Conservation (phyloP, 768 basidiomycete genomes). For the Termitomyces sp. region DNA sequence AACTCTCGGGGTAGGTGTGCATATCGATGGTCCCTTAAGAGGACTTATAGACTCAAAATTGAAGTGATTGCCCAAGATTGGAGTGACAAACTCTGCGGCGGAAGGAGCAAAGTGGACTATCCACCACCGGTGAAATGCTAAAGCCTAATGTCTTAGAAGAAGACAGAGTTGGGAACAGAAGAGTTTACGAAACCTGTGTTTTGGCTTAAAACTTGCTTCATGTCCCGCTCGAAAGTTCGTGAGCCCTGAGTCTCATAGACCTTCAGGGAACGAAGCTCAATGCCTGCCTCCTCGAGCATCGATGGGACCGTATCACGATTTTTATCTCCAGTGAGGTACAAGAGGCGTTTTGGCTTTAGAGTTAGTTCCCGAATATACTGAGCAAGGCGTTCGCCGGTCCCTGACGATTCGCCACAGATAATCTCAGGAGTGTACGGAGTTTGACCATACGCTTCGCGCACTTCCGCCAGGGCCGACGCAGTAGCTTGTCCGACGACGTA, state of each 20-base stretch:
- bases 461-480: conserved; percentile 37
- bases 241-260: conserved; percentile 71
- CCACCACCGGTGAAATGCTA: conserved; percentile 48
- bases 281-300: conserved; percentile 41
- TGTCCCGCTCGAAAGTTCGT: conserved; percentile 40
- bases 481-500: conserved; percentile 78
- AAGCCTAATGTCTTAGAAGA: conserved; percentile 1
- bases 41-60: conserved; percentile 21
- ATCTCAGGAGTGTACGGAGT: conserved; percentile 22
- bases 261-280: conserved; percentile 48
- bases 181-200: conserved; percentile 17
- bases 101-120: conserved; percentile 78
- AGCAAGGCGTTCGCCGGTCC: conserved; percentile 67
- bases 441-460: conserved; percentile 23
- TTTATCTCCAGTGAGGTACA: conserved; percentile 88
- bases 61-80: conserved; percentile 45
- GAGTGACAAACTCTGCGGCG: conserved; percentile 52
- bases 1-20: neutral
- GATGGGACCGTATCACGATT: conserved; percentile 64
- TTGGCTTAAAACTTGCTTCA: conserved; percentile 29
- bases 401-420: conserved; percentile 48
- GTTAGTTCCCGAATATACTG: conserved; percentile 50
- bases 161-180: neutral
- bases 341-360: conserved; percentile 29
- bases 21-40: neutral